Percentiles rank a stretch among this genome's conserved stretches.
phyloP scores from a whole-genome alignment of 2,329 filamentous ascomycete species.

The Berkeleyomyces basicola region DNA sequence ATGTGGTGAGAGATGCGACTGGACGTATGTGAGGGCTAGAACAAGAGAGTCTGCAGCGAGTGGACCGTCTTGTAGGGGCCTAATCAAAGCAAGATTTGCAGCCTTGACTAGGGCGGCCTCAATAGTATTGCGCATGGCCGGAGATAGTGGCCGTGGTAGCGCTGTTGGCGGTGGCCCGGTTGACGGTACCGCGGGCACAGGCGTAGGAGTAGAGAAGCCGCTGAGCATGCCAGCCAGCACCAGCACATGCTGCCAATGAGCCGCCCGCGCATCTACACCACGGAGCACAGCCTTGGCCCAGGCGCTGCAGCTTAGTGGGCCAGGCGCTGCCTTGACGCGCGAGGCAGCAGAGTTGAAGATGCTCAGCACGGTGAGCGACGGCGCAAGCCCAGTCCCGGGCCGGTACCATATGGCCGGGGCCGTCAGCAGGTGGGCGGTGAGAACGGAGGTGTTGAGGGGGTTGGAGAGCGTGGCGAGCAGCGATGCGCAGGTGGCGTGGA shows the following conservation, averaged over 20 bases:
- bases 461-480: slow-evolving; percentile 56
- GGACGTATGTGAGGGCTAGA: slow-evolving; percentile 60
- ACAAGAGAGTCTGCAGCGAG: slow-evolving; percentile 38
- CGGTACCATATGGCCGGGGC: slow-evolving; percentile 55
- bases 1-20: slow-evolving; percentile 49
- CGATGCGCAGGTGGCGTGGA: slow-evolving; percentile 48
- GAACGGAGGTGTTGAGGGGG: slow-evolving; percentile 55
- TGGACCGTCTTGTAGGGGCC: slow-evolving; percentile 24
- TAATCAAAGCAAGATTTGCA: slow-evolving; percentile 55
- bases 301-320: slow-evolving; percentile 30
- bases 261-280: slow-evolving; percentile 41
- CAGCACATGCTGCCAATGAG: slow-evolving; percentile 70
- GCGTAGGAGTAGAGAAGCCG: slow-evolving; percentile 44
- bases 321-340: slow-evolving; percentile 29
- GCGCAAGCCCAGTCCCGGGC: slow-evolving; percentile 39
- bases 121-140: slow-evolving; percentile 46
- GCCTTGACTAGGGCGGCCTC: slow-evolving; percentile 60
- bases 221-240: slow-evolving; percentile 63
- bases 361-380: slow-evolving; percentile 49
- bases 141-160: slow-evolving; percentile 37
- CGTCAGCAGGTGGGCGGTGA: slow-evolving; percentile 55
- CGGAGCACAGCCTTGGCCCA: slow-evolving; percentile 42
- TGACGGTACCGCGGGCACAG: slow-evolving; percentile 22
- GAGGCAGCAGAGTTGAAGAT: slow-evolving; percentile 53
- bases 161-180: slow-evolving; percentile 18